Base-by-base conservation (phyloP, 768 basidiomycete genomes). In the Tylopilus sp. region DNA sequence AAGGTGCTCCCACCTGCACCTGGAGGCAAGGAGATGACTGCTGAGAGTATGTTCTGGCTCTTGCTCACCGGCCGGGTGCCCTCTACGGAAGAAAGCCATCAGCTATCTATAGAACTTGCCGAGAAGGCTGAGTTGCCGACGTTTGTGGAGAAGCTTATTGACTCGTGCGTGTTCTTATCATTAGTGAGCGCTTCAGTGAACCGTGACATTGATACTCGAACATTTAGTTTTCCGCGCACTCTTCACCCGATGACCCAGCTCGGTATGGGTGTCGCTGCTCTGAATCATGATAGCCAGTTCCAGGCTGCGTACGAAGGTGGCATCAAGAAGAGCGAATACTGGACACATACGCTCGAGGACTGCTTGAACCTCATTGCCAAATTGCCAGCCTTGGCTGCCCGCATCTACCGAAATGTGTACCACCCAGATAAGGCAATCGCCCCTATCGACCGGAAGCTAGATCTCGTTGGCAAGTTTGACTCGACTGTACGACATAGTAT, bases 211-310 rank as follows among this genome's bases (percentile, higher is more conserved):
- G n/a, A n/a, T n/a, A 7, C 28, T 6, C 40, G 17, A 49, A 6
- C 46, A 15, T 47, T 7, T 53, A 92, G 90, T 18, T 75, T 91
- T 47, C 88, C 91, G 3, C 65, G 70, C 43, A 85, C 86, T 22
- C 77, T 99, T 44, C 97, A 99, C 67, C 97, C 97, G 22, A 99
- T 99, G 97, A 95, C 93, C 22, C 97, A 99, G 71, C 81, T 99
- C 54, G 87, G 91, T 44, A 88, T 98, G 69, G 91, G 88, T 67
- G 92, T 97, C 39, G 95, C 95, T 44, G 93, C 97, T 25, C 73
- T 99, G 65, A 95, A 94, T 73, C 90, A 91, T 62, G 91, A 95
- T 67, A 95, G 93, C 56, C 75, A 80, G 47, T 99, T 98, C 73
- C 91, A 92, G 60, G 80, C 82, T 28, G 91, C 93, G 15, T 99